Evolutionary conservation across 495 filamentous ascomycete species (phyloP), one percentile per base, ranked within the genome.

Genomic region (Penicillium macrosclerotiorum): DNA sequence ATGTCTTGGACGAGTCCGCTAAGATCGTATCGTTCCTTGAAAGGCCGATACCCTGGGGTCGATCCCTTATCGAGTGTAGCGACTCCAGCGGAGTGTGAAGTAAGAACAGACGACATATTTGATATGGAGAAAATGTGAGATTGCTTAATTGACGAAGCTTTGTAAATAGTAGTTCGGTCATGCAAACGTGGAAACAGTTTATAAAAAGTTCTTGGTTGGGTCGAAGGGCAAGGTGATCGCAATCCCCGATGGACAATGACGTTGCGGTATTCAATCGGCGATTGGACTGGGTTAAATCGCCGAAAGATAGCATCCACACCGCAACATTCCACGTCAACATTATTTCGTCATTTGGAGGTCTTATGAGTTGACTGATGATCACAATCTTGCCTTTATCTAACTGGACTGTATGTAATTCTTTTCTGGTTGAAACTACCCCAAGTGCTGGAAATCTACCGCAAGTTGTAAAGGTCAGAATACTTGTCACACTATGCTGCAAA

Each of bases 1-100:
- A 69, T 55, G 32, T 67, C 63, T 12, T 57, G 40, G 2, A 69
- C 52, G 0, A 69, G 55, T 7, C 59, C 30, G 3, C 62, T 55
- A 1, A 69, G 47, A 36, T 52, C 42, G 35, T 68, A 61, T 32
- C 52, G 50, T 7, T 47, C 47, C 18, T 46, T 54, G 41, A 57
- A 59, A 25, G 42, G 49, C 20, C 46, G 51, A 43, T 57, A 56
- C 17, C 30, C 39, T n/a, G 49, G 49, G 20, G 54, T 25, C 29
- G 55, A 42, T 17, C 39, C 41, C 42, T 51, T 50, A 44, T 49
- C 38, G 49, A 50, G 30, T 16, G 37, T 20, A 35, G 34, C n/a
- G 36, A 8, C 32, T 1, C 46, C 25, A 13, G 59, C 16, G 42
- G 23, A 57, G 8, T 22, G 53, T 30, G n/a, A 47, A 34, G 22